A percentile compares a stretch with the other conserved stretches of the same genome.
Evolutionary conservation across 2,329 filamentous ascomycete species (phyloP).

Genomic region (Alternaria atra): DNA sequence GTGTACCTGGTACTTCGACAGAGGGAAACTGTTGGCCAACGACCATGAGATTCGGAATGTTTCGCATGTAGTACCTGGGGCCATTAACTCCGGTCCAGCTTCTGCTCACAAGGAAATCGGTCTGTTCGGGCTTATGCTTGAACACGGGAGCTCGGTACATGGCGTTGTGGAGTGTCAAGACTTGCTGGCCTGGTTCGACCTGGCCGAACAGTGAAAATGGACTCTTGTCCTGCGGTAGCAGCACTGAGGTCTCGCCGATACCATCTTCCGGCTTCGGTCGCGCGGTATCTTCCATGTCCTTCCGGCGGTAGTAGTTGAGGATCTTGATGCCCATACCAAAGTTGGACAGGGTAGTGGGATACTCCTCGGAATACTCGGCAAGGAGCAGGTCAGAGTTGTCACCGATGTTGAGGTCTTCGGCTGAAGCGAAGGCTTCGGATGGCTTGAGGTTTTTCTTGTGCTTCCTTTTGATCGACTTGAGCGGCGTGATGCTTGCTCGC

Average conservation of each 20-base stretch:
- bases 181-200: constrained; percentile 88
- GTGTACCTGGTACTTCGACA: constrained; percentile 89
- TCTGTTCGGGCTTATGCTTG: constrained; percentile 78
- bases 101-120: constrained; percentile 87
- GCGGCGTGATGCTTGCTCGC: constrained; percentile 75
- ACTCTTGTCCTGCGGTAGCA: constrained; percentile 93
- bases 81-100: constrained; percentile 82
- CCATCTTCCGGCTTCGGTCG: constrained; percentile 74
- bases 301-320: constrained; percentile 95
- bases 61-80: constrained; percentile 82
- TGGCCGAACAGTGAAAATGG: constrained; percentile 95
- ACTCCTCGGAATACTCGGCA: constrained; percentile 95
- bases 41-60: constrained; percentile 88
- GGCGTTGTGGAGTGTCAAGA: constrained; percentile 89
- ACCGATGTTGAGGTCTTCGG: constrained; percentile 82
- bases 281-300: constrained; percentile 76
- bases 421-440: constrained; percentile 79
- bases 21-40: constrained; percentile 95
- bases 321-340: constrained; percentile 97
- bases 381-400: constrained; percentile 90
- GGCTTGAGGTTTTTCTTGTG: constrained; percentile 80
- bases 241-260: constrained; percentile 85
- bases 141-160: constrained; percentile 97
- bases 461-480: constrained; percentile 76
- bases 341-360: constrained; percentile 89